Evolutionary conservation across 2,329 filamentous ascomycete genomes (phyloP).

Genomic region (Thelonectria olida): DNA sequence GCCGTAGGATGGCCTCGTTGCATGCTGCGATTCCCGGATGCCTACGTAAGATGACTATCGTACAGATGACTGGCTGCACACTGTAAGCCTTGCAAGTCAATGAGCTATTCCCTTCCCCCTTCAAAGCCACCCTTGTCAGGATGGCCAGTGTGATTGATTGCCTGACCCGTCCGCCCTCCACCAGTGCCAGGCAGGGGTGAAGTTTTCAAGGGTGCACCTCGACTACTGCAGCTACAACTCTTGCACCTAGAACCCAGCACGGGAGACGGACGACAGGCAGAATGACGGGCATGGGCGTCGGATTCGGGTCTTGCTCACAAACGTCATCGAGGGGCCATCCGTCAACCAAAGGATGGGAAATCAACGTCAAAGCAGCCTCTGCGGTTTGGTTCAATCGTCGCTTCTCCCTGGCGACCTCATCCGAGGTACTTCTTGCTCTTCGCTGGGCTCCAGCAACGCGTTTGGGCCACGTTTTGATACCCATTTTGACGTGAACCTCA

Average conservation of each 20-base stretch:
- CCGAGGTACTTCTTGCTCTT: background rate
- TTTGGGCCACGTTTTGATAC: too few relatives aligned
- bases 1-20: background rate
- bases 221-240: slow-evolving; percentile 12
- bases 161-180: slow-evolving; percentile 15
- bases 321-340: slow-evolving; percentile 40
- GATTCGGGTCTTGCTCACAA: slow-evolving; percentile 7
- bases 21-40: background rate
- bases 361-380: background rate
- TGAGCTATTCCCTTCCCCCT: slow-evolving; percentile 4
- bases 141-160: slow-evolving; percentile 19
- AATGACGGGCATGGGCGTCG: slow-evolving; percentile 4
- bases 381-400: background rate
- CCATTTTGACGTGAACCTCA: background rate
- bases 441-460: background rate
- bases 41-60: slow-evolving; percentile 4
- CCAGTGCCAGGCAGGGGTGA: slow-evolving; percentile 11
- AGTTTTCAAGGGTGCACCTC: slow-evolving; percentile 17
- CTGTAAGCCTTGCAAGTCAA: background rate
- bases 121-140: slow-evolving; percentile 11
- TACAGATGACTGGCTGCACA: background rate
- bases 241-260: slow-evolving; percentile 11
- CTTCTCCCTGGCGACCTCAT: slow-evolving; percentile 26
- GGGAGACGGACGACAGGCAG: background rate
- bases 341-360: background rate